Conservation (phyloP, 371 early-diverging fungal genomes). For the Mucor saturninus region DNA sequence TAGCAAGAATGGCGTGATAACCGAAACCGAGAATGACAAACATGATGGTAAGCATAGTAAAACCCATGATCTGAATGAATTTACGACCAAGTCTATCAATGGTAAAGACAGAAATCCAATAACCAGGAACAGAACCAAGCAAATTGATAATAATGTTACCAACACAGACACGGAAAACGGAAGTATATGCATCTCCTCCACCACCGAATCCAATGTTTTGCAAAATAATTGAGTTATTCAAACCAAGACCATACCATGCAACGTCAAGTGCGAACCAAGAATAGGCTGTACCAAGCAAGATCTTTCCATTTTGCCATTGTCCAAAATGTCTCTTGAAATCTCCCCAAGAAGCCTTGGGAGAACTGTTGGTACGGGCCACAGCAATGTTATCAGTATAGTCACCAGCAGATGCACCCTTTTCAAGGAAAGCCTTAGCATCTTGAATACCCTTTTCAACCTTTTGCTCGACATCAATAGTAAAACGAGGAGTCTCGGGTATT, state of each 20-base stretch:
- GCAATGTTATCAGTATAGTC: constrained; percentile 40
- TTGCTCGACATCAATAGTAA: constrained; percentile 74
- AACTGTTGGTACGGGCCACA: constrained; percentile 21
- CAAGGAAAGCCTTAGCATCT: constrained; percentile 57
- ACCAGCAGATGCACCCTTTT: constrained; percentile 38
- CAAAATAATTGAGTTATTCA: constrained; percentile 78
- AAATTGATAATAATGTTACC: constrained; percentile 82
- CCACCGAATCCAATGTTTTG: constrained; percentile 68
- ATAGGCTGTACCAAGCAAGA: constrained; percentile 65
- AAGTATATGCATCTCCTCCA: constrained; percentile 55
- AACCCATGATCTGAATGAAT: constrained; percentile 80
- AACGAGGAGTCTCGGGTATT: constrained; percentile 88
- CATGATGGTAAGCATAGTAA: constrained; percentile 51
- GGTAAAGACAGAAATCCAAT: constrained; percentile 81
- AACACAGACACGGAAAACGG: constrained; percentile 61
- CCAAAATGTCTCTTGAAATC: constrained; percentile 68
- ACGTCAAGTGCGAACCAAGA: constrained; percentile 85
- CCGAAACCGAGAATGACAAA: constrained; percentile 53
- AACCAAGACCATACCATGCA: constrained; percentile 85
- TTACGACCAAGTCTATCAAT: constrained; percentile 87
- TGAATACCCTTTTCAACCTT: constrained; percentile 62
- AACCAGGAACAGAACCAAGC: constrained; percentile 87
- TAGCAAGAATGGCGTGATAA: constrained; percentile 53
- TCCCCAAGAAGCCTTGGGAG: constrained; percentile 51
- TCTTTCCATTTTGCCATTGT: constrained; percentile 57